Evolutionary conservation across 345 rosid species (phyloP).

Genomic region (Corchorus capsularis): DNA sequence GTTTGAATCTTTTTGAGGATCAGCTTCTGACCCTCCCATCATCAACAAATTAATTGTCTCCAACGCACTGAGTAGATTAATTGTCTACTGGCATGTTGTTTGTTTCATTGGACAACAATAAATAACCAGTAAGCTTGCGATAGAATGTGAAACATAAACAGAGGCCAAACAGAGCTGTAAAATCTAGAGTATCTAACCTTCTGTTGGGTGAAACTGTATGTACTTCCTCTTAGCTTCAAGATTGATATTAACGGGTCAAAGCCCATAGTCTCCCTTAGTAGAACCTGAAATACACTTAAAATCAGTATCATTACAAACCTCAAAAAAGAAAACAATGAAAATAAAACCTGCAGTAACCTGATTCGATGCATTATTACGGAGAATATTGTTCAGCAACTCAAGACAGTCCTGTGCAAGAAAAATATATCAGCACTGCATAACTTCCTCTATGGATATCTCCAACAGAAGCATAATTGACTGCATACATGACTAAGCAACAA

Average conservation of each 20-base stretch:
- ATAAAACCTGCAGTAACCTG: slow-evolving; percentile 56
- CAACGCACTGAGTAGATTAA: slow-evolving; percentile 78
- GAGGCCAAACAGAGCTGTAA: slow-evolving; percentile 7
- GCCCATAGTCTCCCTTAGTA: slow-evolving; percentile 92
- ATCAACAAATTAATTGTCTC: slow-evolving; percentile 86
- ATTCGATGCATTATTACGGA: slow-evolving; percentile 79
- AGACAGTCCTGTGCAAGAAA: slow-evolving; percentile 73
- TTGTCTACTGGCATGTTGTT: slow-evolving; percentile 89
- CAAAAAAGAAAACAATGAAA: slow-evolving; percentile 9
- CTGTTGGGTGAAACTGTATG: slow-evolving; percentile 88
- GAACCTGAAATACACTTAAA: slow-evolving; percentile 49
- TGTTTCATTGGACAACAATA: slow-evolving; percentile 41
- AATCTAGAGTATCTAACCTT: slow-evolving; percentile 75
- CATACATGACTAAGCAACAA: background rate
- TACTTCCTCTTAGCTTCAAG: slow-evolving; percentile 72
- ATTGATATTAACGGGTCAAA: slow-evolving; percentile 78
- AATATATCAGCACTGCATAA: slow-evolving; percentile 15
- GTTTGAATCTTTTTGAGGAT: slow-evolving; percentile 73
- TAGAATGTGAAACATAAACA: slow-evolving; percentile 17
- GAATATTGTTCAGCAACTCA: slow-evolving; percentile 88
- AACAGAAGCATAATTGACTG: background rate
- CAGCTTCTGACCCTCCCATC: slow-evolving; percentile 67
- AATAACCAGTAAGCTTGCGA: slow-evolving; percentile 41
- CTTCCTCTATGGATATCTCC: slow-evolving; percentile 16
- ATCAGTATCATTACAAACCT: slow-evolving; percentile 31